Evolutionary conservation across 2,329 filamentous ascomycete genomes (phyloP), one percentile per base, ranked within the genome.

Genomic region (Penicillium nordicum): DNA sequence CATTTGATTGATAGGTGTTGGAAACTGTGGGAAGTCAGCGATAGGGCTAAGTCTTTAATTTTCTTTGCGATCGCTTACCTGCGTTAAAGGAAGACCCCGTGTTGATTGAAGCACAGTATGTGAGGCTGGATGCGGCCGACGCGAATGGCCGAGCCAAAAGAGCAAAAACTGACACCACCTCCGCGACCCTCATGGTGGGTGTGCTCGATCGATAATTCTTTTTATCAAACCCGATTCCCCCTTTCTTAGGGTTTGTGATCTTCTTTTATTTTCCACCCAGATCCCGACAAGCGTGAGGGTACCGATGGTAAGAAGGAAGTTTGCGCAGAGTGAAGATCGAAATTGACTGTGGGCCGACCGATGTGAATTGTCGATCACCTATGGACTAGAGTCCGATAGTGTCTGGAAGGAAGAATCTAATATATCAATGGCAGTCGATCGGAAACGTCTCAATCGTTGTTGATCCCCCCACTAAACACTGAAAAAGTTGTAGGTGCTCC

Each of bases 1-100:
- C 79, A 57, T 78, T 78, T 9, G 78, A 80, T 60, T 80, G 77
- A 58, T 69, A 80, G 27, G 64, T 69, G 58, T 69, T 66, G 41
- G 62, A 53, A 27, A 73, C 78, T 79, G 59, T 32, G 38, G 27
- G 5, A 47, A 57, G 53, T 61, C 29, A 66, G 61, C 40, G 9
- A 45, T 14, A 44, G 8, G 27, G 32, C 27, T 18, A 29, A 37
- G 8, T 50, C 36, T 27, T 14, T 23, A 16, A 27, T 32, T n/a
- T 6, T 14, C 18, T 14, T 27, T 53, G n/a, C 30, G 16, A 37
- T 29, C 18, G 67, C 76, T 51, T 72, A 78, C 76, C 70, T 36
- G 67, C 59, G 27, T 67, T 61, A 52, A 66, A 73, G 16, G 67
- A 67, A 4, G 74, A 62, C 38, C 76, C 78, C n/a, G 78, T 80